Evolutionary conservation across 2,329 filamentous ascomycete species (phyloP).

Genomic region (Blastomyces percursus): DNA sequence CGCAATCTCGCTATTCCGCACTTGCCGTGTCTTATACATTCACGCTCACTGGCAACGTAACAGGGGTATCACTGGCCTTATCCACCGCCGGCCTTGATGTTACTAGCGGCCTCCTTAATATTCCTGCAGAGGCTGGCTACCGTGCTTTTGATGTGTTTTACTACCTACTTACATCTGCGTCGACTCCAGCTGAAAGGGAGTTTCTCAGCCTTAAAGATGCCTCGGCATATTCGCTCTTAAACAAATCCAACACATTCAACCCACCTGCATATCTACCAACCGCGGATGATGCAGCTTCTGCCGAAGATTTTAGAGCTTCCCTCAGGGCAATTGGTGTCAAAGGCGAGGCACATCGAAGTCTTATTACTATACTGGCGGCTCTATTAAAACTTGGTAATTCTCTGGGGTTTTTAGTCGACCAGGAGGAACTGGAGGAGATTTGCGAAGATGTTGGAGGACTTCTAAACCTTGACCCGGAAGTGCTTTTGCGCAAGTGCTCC

Average conservation of each 20-base stretch:
- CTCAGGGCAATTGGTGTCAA: conserved; percentile 92
- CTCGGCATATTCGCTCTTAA: conserved; percentile 65
- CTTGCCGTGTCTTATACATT: conserved; percentile 73
- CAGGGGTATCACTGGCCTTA: conserved; percentile 62
- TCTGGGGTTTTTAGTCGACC: conserved; percentile 70
- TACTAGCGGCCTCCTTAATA: conserved; percentile 61
- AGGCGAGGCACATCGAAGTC: conserved; percentile 65
- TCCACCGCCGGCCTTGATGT: conserved; percentile 86
- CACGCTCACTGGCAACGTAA: conserved; percentile 67
- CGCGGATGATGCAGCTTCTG: conserved; percentile 81
- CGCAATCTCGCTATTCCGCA: conserved; percentile 65
- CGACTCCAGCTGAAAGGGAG: conserved; percentile 77
- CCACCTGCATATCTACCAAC: conserved; percentile 84
- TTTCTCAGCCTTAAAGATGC: conserved; percentile 70
- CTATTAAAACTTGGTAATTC: conserved; percentile 88
- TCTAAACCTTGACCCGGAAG: conserved; percentile 74
- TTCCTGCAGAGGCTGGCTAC: conserved; percentile 69
- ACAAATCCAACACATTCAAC: conserved; percentile 71
- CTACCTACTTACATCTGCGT: conserved; percentile 85
- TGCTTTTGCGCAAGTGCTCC: conserved; percentile 65
- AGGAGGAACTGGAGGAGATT: conserved; percentile 70
- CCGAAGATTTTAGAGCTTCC: conserved; percentile 80
- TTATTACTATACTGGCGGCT: conserved; percentile 77
- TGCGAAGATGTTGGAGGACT: conserved; percentile 85
- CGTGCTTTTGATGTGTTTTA: conserved; percentile 97